Evolutionary conservation across 1,284 basidiomycete genomes (phyloP).

Genomic region (Agroathelia rolfsii): DNA sequence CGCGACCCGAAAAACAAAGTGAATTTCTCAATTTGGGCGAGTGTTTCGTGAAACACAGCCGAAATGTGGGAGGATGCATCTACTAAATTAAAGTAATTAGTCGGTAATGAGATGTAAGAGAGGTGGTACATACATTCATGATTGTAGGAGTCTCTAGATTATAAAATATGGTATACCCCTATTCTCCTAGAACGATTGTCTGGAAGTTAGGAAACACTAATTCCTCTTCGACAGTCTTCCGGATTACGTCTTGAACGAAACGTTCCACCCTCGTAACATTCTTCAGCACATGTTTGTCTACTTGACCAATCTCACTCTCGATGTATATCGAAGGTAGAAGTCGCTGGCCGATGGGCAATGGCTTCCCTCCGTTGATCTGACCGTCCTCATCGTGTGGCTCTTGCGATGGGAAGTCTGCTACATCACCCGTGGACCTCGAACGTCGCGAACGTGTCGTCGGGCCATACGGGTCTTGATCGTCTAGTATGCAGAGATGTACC

Average conservation of each 20-base stretch:
- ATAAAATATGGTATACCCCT: no score
- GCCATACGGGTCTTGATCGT: constrained; percentile 75
- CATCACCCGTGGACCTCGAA: constrained; percentile 20
- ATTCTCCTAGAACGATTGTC: constrained; percentile 59
- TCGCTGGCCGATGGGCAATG: constrained; percentile 70
- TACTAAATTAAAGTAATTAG: no score
- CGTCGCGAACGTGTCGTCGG: constrained; percentile 28
- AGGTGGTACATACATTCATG: no score
- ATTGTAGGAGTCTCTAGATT: no score
- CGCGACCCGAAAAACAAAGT: no score
- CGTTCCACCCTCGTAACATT: constrained; percentile 96
- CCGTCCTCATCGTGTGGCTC: no score
- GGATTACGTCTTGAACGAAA: constrained; percentile 90
- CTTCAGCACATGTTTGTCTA: constrained; percentile 91
- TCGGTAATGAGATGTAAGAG: no score
- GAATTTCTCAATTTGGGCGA: no score
- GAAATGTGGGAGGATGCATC: no score
- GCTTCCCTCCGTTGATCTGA: no score
- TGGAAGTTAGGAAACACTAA: constrained; percentile 92
- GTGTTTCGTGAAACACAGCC: no score
- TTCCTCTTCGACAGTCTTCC: constrained; percentile 91
- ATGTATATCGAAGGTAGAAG: constrained; percentile 89
- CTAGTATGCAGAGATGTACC: constrained; percentile 82
- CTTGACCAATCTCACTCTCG: constrained; percentile 94
- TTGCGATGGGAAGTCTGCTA: no score